Percentiles rank a stretch among this genome's conserved stretches.
Evolutionary conservation across 2,329 filamentous ascomycete species (phyloP).

Genomic region (Fusarium sp.): DNA sequence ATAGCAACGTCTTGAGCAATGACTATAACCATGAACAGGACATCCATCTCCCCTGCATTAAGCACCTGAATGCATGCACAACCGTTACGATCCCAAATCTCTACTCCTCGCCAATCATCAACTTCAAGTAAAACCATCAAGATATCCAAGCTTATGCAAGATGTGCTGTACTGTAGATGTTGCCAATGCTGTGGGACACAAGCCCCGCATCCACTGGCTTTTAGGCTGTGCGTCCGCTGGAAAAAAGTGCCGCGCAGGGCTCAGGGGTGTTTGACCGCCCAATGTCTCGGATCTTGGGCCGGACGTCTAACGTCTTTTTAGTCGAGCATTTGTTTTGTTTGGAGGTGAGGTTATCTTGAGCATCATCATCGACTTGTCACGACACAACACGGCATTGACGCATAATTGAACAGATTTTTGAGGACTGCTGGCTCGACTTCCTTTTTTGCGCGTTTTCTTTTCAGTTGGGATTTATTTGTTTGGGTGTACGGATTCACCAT

Average conservation of each 20-base stretch:
- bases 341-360: constrained; percentile 25
- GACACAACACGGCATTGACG: not conserved
- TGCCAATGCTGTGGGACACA: constrained; percentile 5
- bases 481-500: not conserved
- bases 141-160: constrained; percentile 10
- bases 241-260: constrained; percentile 8
- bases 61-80: not conserved
- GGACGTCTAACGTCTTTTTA: constrained; percentile 25
- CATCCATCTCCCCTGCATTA: not conserved
- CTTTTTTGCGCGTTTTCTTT: not conserved
- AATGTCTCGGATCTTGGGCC: constrained; percentile 40
- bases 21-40: not conserved
- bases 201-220: constrained; percentile 18
- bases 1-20: not conserved
- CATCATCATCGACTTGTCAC: not conserved
- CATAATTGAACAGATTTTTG: not conserved
- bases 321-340: constrained; percentile 31
- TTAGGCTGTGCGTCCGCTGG: constrained; percentile 18
- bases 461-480: not conserved
- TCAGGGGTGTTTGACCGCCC: constrained; percentile 39
- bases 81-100: not conserved
- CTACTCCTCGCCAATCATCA: not conserved
- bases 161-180: constrained; percentile 37
- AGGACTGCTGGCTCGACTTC: not conserved
- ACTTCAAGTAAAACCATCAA: not conserved